Base-by-base conservation (phyloP, 306 rosid species). In the Vigna trinervia region DNA sequence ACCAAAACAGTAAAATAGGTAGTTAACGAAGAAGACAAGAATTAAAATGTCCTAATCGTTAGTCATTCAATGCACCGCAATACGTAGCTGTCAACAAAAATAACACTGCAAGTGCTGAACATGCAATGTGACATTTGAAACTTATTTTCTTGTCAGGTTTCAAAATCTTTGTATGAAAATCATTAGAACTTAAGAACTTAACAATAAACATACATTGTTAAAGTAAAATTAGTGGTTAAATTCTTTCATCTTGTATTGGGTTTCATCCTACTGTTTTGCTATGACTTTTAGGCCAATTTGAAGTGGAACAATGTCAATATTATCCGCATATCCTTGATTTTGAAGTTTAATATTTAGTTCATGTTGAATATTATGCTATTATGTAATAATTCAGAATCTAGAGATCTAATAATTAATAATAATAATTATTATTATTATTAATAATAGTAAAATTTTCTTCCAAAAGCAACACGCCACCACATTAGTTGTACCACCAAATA, bases 401-500 rank as follows among this genome's bases (percentile, higher is more conserved):
- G 26, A n/a, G 26, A 34, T 34, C 6, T 34, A 5, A 34, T 34
- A 34, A 34, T 30, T 30, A 30, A 30, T 28, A 28, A 28, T 28
- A 28, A 3, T 28, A 28, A 2, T 28, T 0, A 17, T 17, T 0
- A 17, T 17, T 17, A 17, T 28, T 28, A 2, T 28, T 22, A 1
- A 1, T 22, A 26, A 26, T 26, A 26, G 28, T 1, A 26, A 2
- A 26, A 26, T 34, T 34, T 30, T 61, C 67, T 46, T 12, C 1
- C 7, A 11, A 74, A 81, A 39, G 52, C 59, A 68, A 75, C 70
- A 59, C 15, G 47, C 1, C 8, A 67, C 63, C 67, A 17, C 11
- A 34, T 34, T 56, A 58, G 64, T 66, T 48, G 71, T n/a, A 22
- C 53, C 53, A 12, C 50, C 20, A 57, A 70, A 39, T 50, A 59